Conservation (phyloP, 2,329 filamentous ascomycete genomes). For the Aureobasidium sp. region DNA sequence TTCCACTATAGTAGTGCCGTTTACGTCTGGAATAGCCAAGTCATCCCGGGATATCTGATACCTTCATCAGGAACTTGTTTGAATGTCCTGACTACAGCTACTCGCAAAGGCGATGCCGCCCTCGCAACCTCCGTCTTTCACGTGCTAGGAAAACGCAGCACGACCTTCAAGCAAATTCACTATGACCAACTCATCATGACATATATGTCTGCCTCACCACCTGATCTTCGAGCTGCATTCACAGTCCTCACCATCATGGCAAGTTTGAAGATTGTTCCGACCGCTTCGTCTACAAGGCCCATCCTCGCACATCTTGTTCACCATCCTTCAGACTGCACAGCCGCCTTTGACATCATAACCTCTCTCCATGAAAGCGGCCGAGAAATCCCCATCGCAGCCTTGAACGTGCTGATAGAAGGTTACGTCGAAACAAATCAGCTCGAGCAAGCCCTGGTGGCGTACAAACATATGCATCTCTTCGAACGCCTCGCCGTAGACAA, state of each 20-base stretch:
- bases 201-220: constrained; percentile 47
- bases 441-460: constrained; percentile 47
- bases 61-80: constrained; percentile 57
- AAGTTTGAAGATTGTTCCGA: constrained; percentile 49
- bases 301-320: constrained; percentile 50
- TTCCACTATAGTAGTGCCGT: constrained; percentile 52
- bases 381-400: constrained; percentile 41
- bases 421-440: constrained; percentile 37
- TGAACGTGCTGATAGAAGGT: constrained; percentile 46
- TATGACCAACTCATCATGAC: constrained; percentile 72
- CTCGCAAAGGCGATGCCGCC: constrained; percentile 55
- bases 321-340: constrained; percentile 36
- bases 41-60: constrained; percentile 50
- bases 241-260: constrained; percentile 66
- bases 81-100: constrained; percentile 63
- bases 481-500: constrained; percentile 16
- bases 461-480: constrained; percentile 49
- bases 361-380: constrained; percentile 42
- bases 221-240: constrained; percentile 57
- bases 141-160: constrained; percentile 50
- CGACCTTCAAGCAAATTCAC: constrained; percentile 55
- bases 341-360: constrained; percentile 50
- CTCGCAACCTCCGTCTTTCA: constrained; percentile 66
- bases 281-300: constrained; percentile 52
- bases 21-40: constrained; percentile 62